Percentiles rank a stretch among this genome's conserved stretches.
These are phyloP conservation scores for Beauveria australis DNA, from an alignment of 2,329 filamentous ascomycete species.

Conservation along the genomic window DNA sequence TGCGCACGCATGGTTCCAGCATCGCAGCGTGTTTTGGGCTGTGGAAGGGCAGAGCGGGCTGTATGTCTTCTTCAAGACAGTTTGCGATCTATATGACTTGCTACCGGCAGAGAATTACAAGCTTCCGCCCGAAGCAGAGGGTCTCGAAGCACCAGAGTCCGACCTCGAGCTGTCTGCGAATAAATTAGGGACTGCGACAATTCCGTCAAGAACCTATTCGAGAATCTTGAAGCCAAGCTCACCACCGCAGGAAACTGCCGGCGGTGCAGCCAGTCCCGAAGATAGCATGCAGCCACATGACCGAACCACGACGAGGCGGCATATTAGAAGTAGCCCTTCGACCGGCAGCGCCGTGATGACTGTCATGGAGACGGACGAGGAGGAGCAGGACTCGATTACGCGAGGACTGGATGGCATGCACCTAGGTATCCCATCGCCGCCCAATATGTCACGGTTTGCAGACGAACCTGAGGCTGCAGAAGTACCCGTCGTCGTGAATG, in stretches of 20 bases:
- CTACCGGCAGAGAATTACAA: constrained; percentile 94
- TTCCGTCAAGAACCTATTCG: neutral
- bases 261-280: constrained; percentile 27
- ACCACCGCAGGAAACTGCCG: constrained; percentile 20
- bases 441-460: constrained; percentile 19
- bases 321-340: constrained; percentile 72
- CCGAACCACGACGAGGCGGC: constrained; percentile 68
- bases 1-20: constrained; percentile 97
- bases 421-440: constrained; percentile 29
- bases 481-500: constrained; percentile 31
- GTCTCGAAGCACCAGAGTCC: constrained; percentile 48
- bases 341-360: constrained; percentile 72
- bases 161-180: constrained; percentile 34
- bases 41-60: constrained; percentile 86
- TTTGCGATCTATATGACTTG: constrained; percentile 85
- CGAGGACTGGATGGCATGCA: constrained; percentile 39
- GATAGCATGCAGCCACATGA: constrained; percentile 46
- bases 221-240: constrained; percentile 27
- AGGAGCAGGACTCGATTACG: constrained; percentile 46
- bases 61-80: constrained; percentile 94
- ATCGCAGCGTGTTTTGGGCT: constrained; percentile 89
- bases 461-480: constrained; percentile 32
- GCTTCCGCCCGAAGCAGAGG: constrained; percentile 86
- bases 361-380: constrained; percentile 76
- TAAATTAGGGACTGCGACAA: constrained; percentile 12